Base-by-base conservation (phyloP, 179 eudicot genomes). In the Patellifolia procumbens region DNA sequence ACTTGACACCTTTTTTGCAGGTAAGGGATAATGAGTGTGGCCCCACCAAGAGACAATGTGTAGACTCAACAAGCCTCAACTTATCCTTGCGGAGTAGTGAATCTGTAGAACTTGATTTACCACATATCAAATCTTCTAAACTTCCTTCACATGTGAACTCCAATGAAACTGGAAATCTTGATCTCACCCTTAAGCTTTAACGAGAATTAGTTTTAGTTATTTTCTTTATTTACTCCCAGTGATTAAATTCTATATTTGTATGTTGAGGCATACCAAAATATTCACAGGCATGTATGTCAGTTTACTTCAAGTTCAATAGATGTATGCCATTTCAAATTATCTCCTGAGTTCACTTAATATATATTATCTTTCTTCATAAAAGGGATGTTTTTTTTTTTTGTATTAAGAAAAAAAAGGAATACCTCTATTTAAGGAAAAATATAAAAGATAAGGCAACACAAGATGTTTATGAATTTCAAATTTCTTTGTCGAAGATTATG, bases 141-240 rank as follows among this genome's bases (percentile, higher is more conserved):
- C 7, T 39, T 39, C 43, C 43, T 39, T 39, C 43, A 39, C 29
- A 58, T 17, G n/a, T 39, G 46, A 52, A 56, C 70, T 43, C 48
- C n/a, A 71, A 42, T 15, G 64, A 49, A 48, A n/a, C 74, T 19
- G 28, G 77, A 2, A 61, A 65, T 16, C 74, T 75, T 79, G 85
- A 82, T 70, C 85, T 82, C 45, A 75, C 72, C 74, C 82, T 82
- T n/a, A 82, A 76, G 68, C 85, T 82, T 71, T 82, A 70, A 76
- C 28, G 62, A 45, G 12, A 32, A 68, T 56, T 72, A 65, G 37
- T 64, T 7, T 17, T 6, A 13, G 28, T 0, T 16, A 35, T 22
- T 32, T 48, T 9, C 43, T 34, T 51, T n/a, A 12, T 6, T 70
- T 26, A 4, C 9, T 29, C 12, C 12, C 35, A 42, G 43, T 15